These are phyloP conservation scores for Ogataea siamensis DNA, from an alignment of 805 yeast species.

Conservation along the genomic window DNA sequence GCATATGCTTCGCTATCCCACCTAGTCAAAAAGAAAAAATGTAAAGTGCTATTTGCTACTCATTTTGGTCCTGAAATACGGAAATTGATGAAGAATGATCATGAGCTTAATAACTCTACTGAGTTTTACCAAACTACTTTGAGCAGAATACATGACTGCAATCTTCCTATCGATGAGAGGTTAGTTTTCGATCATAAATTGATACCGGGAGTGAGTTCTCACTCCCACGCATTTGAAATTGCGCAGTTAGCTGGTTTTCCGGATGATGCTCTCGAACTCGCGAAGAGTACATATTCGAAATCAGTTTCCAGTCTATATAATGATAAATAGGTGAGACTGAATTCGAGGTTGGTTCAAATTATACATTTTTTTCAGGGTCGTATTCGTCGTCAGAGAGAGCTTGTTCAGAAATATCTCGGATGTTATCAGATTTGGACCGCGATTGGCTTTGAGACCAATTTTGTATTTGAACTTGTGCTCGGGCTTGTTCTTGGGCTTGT, in stretches of 20 bases:
- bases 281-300: conserved; percentile 36
- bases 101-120: conserved; percentile 25
- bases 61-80: conserved; percentile 67
- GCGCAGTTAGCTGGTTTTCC: conserved; percentile 85
- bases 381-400: conserved; percentile 22
- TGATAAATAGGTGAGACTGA: not conserved
- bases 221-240: conserved; percentile 74
- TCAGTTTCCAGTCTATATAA: not conserved
- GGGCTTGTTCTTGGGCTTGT: too few species aligned
- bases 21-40: conserved; percentile 51
- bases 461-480: too few species aligned
- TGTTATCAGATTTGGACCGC: conserved; percentile 14
- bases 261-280: conserved; percentile 49
- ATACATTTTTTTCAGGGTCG: conserved; percentile 22
- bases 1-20: conserved; percentile 73
- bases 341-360: not conserved
- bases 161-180: conserved; percentile 29
- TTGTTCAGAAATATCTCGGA: conserved; percentile 6
- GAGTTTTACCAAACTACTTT: conserved; percentile 30
- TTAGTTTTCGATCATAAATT: conserved; percentile 55
- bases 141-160: conserved; percentile 15
- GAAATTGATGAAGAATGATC: conserved; percentile 36
- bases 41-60: conserved; percentile 85
- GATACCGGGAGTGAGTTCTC: conserved; percentile 63
- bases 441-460: conserved; percentile 12